Evolutionary conservation across 495 filamentous ascomycete species (phyloP), one percentile per base, ranked within the genome.

Genomic region (Penicillium ochrochloron): DNA sequence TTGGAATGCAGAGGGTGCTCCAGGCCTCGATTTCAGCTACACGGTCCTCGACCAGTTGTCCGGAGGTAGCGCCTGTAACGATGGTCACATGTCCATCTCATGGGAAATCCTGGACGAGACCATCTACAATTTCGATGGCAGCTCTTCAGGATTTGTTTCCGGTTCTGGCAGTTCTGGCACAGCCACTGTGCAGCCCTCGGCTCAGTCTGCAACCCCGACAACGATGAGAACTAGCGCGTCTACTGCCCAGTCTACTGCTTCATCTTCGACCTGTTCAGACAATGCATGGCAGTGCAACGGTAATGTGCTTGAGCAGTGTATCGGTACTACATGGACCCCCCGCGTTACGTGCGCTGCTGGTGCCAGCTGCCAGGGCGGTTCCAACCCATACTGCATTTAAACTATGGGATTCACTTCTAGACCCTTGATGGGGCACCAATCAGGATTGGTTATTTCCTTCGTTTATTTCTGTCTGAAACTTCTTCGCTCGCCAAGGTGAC

Each of bases 91-190:
- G 3, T 37, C 48, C 11, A 61, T 67, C 31, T 60, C 65, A 21
- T 64, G 61, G 65, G 62, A 67, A 44, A 67, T 67, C 29, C 44
- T 67, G n/a, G 65, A 67, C 17, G 61, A 67, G 23, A 56, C 56
- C 1, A 52, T 67, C 39, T 67, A 64, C 19, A 39, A 60, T 31
- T 69, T 66, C 25, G 53, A 68, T 37, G 35, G 25, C 37, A 58
- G 56, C 56, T 41, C 56, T 29, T 58, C 56, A 14, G 39, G 44
- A 23, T 48, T 25, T 23, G 21, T 12, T 6, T 44, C 42, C n/a
- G 7, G 42, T 21, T 44, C 55, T 23, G 29, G n/a, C 33, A 25
- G 25, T 57, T 27, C 37, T 12, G 37, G 17, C 37, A 39, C 23
- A 12, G 8, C 37, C 39, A n/a, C 31, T 17, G 35, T 23, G 31